These are phyloP conservation scores for Spiraea crenata DNA, from an alignment of 331 rosid species.

Conservation along the genomic window DNA sequence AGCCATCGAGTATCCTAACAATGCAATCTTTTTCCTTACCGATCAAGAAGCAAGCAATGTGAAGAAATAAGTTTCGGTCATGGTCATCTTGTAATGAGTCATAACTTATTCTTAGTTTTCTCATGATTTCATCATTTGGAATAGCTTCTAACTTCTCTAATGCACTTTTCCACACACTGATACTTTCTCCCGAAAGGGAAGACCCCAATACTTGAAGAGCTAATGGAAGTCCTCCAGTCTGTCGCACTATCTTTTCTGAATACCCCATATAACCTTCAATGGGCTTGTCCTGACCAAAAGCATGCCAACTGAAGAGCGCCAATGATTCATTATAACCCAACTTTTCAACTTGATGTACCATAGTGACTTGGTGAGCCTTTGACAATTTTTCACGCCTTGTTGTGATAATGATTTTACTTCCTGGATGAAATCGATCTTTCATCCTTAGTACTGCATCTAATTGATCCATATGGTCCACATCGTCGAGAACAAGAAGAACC, in stretches of 20 bases:
- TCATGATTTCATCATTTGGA: background rate
- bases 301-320: slow-evolving; percentile 21
- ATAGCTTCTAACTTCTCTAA: background rate
- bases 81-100: background rate
- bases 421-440: background rate
- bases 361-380: background rate
- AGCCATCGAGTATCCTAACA: background rate
- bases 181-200: background rate
- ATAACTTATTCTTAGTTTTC: background rate
- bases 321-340: background rate
- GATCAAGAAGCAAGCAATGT: slow-evolving; percentile 17
- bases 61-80: background rate
- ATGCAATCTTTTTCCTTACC: background rate
- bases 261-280: background rate
- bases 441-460: background rate
- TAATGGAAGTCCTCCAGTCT: slow-evolving; percentile 6
- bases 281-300: background rate
- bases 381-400: background rate
- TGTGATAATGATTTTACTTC: slow-evolving; percentile 20
- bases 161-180: background rate
- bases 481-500: slow-evolving; percentile 7
- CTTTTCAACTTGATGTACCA: background rate
- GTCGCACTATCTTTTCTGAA: background rate
- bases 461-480: slow-evolving; percentile 6
- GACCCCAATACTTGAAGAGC: slow-evolving; percentile 5